phyloP scores from a whole-genome alignment of 148 eudicot species.

The Spergularia bocconei region DNA sequence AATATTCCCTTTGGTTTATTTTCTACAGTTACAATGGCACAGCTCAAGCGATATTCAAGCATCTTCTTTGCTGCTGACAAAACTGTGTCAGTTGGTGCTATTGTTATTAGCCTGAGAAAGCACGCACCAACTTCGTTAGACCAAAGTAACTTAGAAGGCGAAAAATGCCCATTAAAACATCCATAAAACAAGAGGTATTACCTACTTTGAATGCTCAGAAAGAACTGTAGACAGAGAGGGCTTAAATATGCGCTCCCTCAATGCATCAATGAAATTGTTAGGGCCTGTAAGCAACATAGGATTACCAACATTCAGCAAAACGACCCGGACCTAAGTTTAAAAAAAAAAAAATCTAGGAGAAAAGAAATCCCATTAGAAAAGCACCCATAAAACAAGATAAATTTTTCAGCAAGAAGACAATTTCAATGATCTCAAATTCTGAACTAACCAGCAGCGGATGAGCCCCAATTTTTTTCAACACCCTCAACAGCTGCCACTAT shows the following conservation, averaged over 20 bases:
- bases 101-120: slow-evolving; percentile 67
- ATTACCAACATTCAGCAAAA: slow-evolving; percentile 1
- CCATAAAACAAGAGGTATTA: slow-evolving; percentile 46
- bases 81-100: slow-evolving; percentile 88
- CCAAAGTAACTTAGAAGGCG: not conserved
- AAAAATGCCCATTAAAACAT: slow-evolving; percentile 2
- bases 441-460: slow-evolving; percentile 71
- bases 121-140: slow-evolving; percentile 19
- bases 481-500: slow-evolving; percentile 96
- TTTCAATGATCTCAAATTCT: slow-evolving; percentile 9
- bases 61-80: slow-evolving; percentile 75
- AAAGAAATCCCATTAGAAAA: not conserved
- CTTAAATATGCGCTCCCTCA: slow-evolving; percentile 76
- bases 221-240: slow-evolving; percentile 88
- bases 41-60: slow-evolving; percentile 64
- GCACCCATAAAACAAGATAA: not conserved
- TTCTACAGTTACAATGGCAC: slow-evolving; percentile 69
- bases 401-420: not conserved
- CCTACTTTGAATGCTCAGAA: slow-evolving; percentile 96
- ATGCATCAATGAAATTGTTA: slow-evolving; percentile 78
- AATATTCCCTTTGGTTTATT: slow-evolving; percentile 83
- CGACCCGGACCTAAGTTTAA: not conserved
- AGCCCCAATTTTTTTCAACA: slow-evolving; percentile 91
- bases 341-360: not conserved
- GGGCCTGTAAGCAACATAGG: slow-evolving; percentile 43